Conservation (phyloP, 2,329 filamentous ascomycete species). For the Fusarium udum region DNA sequence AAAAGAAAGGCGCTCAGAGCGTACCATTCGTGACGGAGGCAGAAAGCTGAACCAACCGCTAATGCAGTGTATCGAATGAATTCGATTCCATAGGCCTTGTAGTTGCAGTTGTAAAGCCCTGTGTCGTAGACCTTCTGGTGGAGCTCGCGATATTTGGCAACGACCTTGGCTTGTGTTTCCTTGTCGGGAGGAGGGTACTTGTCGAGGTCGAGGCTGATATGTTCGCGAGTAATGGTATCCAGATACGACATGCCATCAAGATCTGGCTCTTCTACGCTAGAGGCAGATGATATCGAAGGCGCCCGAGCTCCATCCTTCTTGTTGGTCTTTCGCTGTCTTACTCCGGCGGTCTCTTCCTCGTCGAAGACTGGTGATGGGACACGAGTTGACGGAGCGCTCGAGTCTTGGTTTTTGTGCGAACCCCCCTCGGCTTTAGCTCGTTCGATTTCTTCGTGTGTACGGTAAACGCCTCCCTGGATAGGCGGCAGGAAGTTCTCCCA, state of each 20-base stretch:
- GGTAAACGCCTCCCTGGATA: constrained; percentile 87
- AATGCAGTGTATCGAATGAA: constrained; percentile 73
- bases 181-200: constrained; percentile 84
- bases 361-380: constrained; percentile 63
- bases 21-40: constrained; percentile 73
- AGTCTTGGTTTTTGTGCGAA: constrained; percentile 34
- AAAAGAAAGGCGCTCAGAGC: constrained; percentile 76
- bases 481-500: constrained; percentile 93
- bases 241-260: constrained; percentile 70
- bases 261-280: constrained; percentile 58
- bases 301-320: constrained; percentile 43
- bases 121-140: constrained; percentile 76
- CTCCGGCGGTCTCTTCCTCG: constrained; percentile 44
- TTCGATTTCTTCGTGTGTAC: constrained; percentile 54
- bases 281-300: constrained; percentile 69
- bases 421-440: constrained; percentile 28
- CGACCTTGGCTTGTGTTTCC: constrained; percentile 77
- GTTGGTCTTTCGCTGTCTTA: constrained; percentile 44
- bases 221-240: constrained; percentile 76
- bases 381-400: constrained; percentile 64
- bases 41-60: constrained; percentile 66
- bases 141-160: constrained; percentile 82
- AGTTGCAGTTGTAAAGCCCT: constrained; percentile 86
- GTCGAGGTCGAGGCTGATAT: constrained; percentile 78
- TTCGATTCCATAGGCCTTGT: constrained; percentile 81